phyloP scores from a whole-genome alignment of 2,329 filamentous ascomycete genomes.

The Alternaria angustiovoidea region DNA sequence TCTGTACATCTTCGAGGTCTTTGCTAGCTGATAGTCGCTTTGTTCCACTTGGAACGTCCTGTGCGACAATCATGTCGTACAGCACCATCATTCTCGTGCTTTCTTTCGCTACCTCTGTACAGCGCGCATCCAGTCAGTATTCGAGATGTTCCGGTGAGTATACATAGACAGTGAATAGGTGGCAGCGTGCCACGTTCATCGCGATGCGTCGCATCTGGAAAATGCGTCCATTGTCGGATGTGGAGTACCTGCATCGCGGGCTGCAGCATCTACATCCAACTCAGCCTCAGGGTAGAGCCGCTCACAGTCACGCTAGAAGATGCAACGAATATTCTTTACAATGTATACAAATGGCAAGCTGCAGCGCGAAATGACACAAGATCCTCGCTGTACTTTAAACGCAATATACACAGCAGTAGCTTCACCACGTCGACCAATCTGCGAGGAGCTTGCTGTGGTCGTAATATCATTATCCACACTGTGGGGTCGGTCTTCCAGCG shows the following conservation, averaged over 20 bases:
- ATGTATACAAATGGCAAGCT: constrained; percentile 13
- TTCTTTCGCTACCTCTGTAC: not conserved
- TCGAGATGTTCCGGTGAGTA: not conserved
- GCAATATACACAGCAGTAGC: constrained; percentile 19
- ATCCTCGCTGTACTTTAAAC: constrained; percentile 9
- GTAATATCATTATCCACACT: constrained; percentile 6
- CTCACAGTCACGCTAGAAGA: constrained; percentile 23
- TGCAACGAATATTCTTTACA: constrained; percentile 27
- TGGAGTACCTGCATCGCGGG: not conserved
- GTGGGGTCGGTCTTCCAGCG: constrained; percentile 9
- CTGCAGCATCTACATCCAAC: constrained; percentile 9
- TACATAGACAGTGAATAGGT: not conserved
- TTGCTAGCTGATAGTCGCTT: not conserved
- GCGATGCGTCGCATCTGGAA: not conserved
- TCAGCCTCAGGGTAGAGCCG: constrained; percentile 22
- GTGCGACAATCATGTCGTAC: not conserved
- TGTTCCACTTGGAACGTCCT: not conserved
- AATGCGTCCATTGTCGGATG: not conserved
- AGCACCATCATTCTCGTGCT: not conserved
- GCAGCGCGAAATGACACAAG: constrained; percentile 14
- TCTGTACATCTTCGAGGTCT: too few species aligned
- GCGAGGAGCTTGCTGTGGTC: not conserved
- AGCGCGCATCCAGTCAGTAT: not conserved
- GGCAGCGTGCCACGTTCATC: not conserved
- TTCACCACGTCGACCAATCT: constrained; percentile 13